Base-by-base conservation (phyloP, 1,284 basidiomycete species). In the Farysia itapuensis region DNA sequence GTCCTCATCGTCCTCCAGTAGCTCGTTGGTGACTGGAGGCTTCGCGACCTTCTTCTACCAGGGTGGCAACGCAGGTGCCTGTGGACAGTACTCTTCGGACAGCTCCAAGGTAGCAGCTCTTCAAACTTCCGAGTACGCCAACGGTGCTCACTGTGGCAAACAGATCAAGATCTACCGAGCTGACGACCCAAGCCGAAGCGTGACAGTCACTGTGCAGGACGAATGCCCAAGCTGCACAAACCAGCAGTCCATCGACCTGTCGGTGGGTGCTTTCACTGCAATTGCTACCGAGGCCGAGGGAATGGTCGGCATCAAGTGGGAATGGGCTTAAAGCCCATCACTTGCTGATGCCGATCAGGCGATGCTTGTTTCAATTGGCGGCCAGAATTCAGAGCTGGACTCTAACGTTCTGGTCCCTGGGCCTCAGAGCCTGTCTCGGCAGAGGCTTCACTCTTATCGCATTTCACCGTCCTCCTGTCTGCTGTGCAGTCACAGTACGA, bases 171-270 rank as follows among this genome's bases (percentile, higher is more conserved):
- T 93, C 74, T 86, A 80, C 61, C 52, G 43, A 19, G 49, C 52
- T 36, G 61, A 65, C 35, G 19, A 59, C 42, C 38, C 63, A 21
- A 63, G 76, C 43, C 85, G 84, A 77, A 77, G 75, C 15, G 83
- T 88, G 52, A 80, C 77, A 3, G 89, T 85, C 46, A 67, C 50
- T 19, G 63, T 68, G 23, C 50, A 54, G 31, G 67, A 70, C 33
- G 47, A 45, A 33, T 70, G 67, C 45, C 67, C 67, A 21, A 43
- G 52, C n/a, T 96, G 92, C 80, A 25, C 65, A 0, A 61, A 66
- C 52, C 39, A 42, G 25, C 80, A 86, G 75, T 86, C 84, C 16
- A 84, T 96, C 70, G 92, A 96, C 76, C 82, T 95, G 48, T 90
- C 88, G 12, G 58, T 75, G n/a, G 84, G 72, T 38, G 85, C 89